Base-by-base conservation (phyloP, 1,284 basidiomycete genomes). In the Malassezia vespertilionis region DNA sequence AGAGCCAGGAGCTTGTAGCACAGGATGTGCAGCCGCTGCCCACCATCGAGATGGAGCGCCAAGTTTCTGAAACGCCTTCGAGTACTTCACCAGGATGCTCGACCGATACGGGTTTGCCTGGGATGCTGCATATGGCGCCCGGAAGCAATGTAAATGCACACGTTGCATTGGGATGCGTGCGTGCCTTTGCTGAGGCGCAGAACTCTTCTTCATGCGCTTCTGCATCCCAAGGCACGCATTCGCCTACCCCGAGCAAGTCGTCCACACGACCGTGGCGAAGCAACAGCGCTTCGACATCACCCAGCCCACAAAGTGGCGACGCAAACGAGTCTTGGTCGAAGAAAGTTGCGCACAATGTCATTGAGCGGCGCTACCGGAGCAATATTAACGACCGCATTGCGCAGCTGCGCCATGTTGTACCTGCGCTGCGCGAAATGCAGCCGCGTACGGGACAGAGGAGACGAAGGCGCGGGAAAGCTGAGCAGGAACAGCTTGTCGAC, bases 321-420 rank as follows among this genome's bases (percentile, higher is more conserved):
- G 30, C 22, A 14, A 26, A n/a, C 26, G 27, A 15, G 15, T 15
- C 34, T 24, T 33, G 31, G 47, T 40, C 48, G 39, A 63, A 63
- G 17, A 68, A 68, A 45, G 61, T 64, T 1, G 63, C 65, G 0
- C 65, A 68, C 50, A 68, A 68, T 40, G 65, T 62, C 23, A 68
- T 68, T 43, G 65, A 68, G 42, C 53, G 65, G 14, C 56, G 64
- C 11, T 68, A 68, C 28, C 63, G 65, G 23, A 68, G 65, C 60
- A 68, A 68, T 47, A 68, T 68, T 43, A 68, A 68, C 43, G 65
- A 66, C 47, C 57, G 65, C 27, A 66, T 68, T 31, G 58, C 64
- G 12, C 60, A 62, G n/a, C 60, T 68, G 33, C 81, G 83, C 46
- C 79, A 80, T 61, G 82, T 85, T 9, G 84, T 88, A 1, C 85